These are phyloP conservation scores for Ceratocystis huliohia DNA, from an alignment of 2,329 filamentous ascomycete genomes.

Conservation along the genomic window DNA sequence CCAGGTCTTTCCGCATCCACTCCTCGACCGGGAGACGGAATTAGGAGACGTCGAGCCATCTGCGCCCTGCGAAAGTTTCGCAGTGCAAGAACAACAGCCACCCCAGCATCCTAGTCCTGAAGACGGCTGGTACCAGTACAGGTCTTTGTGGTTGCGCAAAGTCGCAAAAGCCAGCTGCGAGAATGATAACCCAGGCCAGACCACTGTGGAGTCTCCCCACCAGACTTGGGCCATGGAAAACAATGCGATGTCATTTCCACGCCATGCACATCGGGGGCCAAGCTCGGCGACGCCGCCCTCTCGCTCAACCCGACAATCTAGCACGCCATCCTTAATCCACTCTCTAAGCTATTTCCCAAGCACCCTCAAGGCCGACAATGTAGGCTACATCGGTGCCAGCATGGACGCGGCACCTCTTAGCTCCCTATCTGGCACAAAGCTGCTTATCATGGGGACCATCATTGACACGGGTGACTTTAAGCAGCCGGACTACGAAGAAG, in stretches of 20 bases:
- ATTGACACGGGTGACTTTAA: constrained; percentile 67
- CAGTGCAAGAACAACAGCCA: neutral
- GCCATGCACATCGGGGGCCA: constrained; percentile 25
- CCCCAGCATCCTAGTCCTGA: neutral
- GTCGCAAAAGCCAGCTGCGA: neutral
- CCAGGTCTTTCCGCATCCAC: constrained; percentile 34
- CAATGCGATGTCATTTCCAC: neutral
- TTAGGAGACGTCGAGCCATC: neutral
- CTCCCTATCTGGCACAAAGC: constrained; percentile 60
- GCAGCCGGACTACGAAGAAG: constrained; percentile 51
- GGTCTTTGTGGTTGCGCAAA: constrained; percentile 11
- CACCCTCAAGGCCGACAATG: constrained; percentile 46
- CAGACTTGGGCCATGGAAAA: neutral
- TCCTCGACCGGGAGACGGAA: neutral
- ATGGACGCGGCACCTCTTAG: constrained; percentile 51
- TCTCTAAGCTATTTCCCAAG: constrained; percentile 31
- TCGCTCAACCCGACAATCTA: constrained; percentile 22
- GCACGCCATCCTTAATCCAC: constrained; percentile 21
- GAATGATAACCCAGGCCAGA: neutral
- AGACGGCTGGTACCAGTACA: constrained; percentile 2
- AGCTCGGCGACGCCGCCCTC: constrained; percentile 20
- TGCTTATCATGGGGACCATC: constrained; percentile 68
- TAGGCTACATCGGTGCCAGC: constrained; percentile 44
- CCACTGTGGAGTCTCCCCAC: neutral
- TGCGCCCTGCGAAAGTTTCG: neutral